Evolutionary conservation across 495 filamentous ascomycete genomes (phyloP), one percentile per base, ranked within the genome.

Genomic region (Bombardia bombarda): DNA sequence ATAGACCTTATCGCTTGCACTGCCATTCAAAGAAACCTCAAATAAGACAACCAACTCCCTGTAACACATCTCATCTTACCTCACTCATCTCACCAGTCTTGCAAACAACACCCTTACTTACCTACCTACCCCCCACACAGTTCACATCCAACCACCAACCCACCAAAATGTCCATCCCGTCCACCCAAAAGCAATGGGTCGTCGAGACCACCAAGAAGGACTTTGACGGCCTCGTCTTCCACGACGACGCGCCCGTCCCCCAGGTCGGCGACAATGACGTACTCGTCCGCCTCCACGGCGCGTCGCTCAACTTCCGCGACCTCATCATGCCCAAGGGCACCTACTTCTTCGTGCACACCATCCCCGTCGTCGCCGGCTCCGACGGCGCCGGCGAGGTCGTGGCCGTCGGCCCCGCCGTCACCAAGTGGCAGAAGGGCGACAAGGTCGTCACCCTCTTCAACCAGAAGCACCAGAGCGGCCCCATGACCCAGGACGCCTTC

Each of bases 221-320:
- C 36, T 81, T 84, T 51, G 78, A 81, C 45, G 75, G 69, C 38
- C 71, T 87, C 30, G 69, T 76, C 50, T 74, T 70, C 49, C 42
- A 53, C 12, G 72, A 74, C 16, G 71, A 74, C 19, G 67, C 60
- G 0, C 58, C 72, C 0, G 53, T 87, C 28, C 83, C 84, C 9
- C 57, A 76, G 43, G 51, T 80, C 5, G 80, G 80, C 32, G 83
- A 86, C 28, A 74, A 75, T 40, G 83, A 88, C 28, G 81, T 87
- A 3, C 68, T 90, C n/a, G 79, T 94, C 53, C 82, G 81, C 63
- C 66, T 90, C 12, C 69, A 80, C 42, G 85, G 75, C 17, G 83
- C 78, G 1, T 88, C 87, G 2, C 68, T 94, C 42, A 93, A 94
- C 61, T 94, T 84, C 64, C 78, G 87, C 40, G 87, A 92, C 53